phyloP scores from a whole-genome alignment of 495 filamentous ascomycete genomes.

The Daldinia decipiens region DNA sequence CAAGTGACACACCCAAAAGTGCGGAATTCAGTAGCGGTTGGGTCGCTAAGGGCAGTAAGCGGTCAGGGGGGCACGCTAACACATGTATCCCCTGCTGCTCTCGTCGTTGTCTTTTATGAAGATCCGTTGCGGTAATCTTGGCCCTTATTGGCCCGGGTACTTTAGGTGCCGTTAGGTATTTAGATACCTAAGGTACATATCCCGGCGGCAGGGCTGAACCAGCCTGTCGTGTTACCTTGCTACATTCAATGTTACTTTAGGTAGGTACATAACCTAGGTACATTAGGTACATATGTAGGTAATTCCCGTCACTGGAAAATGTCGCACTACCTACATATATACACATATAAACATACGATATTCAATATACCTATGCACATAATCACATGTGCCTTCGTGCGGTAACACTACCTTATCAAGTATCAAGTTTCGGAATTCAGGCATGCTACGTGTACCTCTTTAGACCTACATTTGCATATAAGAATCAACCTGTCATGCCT shows the following conservation, averaged over 20 bases:
- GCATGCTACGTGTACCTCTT: constrained; percentile 3
- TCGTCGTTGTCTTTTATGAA: not conserved
- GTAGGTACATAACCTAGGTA: too few species aligned
- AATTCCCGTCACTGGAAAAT: too few species aligned
- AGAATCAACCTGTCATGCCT: not conserved
- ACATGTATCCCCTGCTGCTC: not conserved
- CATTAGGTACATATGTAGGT: too few species aligned
- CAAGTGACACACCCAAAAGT: constrained; percentile 30
- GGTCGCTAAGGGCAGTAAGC: constrained; percentile 16
- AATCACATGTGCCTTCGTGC: not conserved
- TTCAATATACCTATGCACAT: not conserved
- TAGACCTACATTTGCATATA: not conserved
- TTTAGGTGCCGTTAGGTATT: constrained; percentile 26
- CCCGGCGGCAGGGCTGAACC: constrained; percentile 2
- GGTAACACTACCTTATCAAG: constrained; percentile 4
- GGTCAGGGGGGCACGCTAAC: constrained; percentile 10
- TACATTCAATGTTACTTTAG: too few species aligned
- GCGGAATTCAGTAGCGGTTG: constrained; percentile 15
- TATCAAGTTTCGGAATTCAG: not conserved
- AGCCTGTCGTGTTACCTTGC: not conserved
- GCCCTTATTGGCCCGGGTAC: constrained; percentile 14
- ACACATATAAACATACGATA: not conserved
- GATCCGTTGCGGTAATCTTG: not conserved
- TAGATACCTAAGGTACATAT: too few species aligned
- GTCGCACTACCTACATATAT: not conserved